phyloP scores from a whole-genome alignment of 495 filamentous ascomycete genomes.

The Neurospora pannonica region DNA sequence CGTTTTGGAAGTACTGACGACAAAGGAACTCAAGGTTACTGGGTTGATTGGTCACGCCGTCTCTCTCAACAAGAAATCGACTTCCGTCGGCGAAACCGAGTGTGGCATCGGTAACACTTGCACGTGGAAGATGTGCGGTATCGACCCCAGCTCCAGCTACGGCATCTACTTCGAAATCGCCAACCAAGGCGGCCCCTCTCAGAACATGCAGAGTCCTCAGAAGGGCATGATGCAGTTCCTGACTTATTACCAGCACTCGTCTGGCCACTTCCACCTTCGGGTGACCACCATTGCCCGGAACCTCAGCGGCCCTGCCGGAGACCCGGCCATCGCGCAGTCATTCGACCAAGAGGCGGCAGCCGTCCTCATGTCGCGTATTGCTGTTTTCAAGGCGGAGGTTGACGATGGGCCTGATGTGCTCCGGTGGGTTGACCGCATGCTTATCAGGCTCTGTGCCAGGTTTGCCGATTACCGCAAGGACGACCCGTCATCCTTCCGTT shows the following conservation, averaged over 20 bases:
- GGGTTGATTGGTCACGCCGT: conserved; percentile 96
- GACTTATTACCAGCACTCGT: conserved; percentile 97
- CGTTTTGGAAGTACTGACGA: conserved; percentile 90
- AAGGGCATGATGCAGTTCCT: conserved; percentile 98
- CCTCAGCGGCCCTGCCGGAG: conserved; percentile 87
- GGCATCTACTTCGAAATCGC: conserved; percentile 98
- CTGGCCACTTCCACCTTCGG: conserved; percentile 88
- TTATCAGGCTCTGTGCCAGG: conserved; percentile 90
- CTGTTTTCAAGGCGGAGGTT: conserved; percentile 97
- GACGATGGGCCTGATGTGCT: conserved; percentile 99
- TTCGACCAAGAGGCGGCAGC: conserved; percentile 98
- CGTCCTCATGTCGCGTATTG: conserved; percentile 96
- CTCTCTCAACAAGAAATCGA: conserved; percentile 95
- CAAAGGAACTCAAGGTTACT: conserved; percentile 97
- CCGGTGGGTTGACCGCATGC: conserved; percentile 97
- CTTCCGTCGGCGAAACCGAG: conserved; percentile 94
- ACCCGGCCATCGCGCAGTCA: conserved; percentile 93
- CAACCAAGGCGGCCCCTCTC: conserved; percentile 79
- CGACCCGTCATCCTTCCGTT: conserved; percentile 91
- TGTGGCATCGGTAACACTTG: conserved; percentile 98
- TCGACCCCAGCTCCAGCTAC: conserved; percentile 88
- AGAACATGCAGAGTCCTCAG: conserved; percentile 76
- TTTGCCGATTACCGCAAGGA: conserved; percentile 99
- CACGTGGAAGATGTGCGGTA: conserved; percentile 99
- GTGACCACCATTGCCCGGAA: conserved; percentile 91